Base-by-base conservation (phyloP, 2,329 filamentous ascomycete genomes). In the Penicillium capsulatum region DNA sequence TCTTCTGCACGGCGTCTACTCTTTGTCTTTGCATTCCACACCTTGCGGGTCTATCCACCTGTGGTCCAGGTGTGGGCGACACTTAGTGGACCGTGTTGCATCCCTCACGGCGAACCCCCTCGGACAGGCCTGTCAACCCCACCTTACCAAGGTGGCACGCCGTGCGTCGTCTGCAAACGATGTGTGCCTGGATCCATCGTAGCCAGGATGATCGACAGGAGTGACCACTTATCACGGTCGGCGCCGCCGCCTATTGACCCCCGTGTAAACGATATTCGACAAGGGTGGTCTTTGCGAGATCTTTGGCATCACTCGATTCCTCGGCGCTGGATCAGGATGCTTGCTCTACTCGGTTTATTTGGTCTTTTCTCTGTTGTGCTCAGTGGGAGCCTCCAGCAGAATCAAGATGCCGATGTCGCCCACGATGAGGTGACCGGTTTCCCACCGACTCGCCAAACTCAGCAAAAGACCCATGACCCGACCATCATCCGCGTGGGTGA, bases 391-490 rank as follows among this genome's bases (percentile, higher is more conserved):
- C 34, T 53, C 8, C 44, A 37, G 10, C 29, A 32, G 15, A 38
- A 41, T 7, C 39, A 41, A 15, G 42, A 37, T 17, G 17, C 38
- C 15, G 34, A 31, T 24, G 20, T 39, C 4, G 31, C 22, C 7
- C 27, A 45, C 10, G 39, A 44, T 8, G 40, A 44, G 17, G 19
- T 40, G 5, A 35, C 30, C 17, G 13, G 31, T 5, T 54, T 55
- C 14, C 52, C 52, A 14, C 47, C 52, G n/a, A 30, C 52, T 2
- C 50, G 48, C 7, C 50, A 54, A 29, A 52, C 52, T n/a, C 34
- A 49, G 4, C 52, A 55, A 20, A 34, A 48, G 28, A 64, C 58
- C 22, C 61, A 64, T 42, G 61, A 64, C 35, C 61, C 61, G 11
- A 63, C 51, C 24, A 57, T 64, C 17, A 38, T 64, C 33, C 49